phyloP scores from a whole-genome alignment of 495 filamentous ascomycete genomes.

The Parathielavia hyrcaniae region DNA sequence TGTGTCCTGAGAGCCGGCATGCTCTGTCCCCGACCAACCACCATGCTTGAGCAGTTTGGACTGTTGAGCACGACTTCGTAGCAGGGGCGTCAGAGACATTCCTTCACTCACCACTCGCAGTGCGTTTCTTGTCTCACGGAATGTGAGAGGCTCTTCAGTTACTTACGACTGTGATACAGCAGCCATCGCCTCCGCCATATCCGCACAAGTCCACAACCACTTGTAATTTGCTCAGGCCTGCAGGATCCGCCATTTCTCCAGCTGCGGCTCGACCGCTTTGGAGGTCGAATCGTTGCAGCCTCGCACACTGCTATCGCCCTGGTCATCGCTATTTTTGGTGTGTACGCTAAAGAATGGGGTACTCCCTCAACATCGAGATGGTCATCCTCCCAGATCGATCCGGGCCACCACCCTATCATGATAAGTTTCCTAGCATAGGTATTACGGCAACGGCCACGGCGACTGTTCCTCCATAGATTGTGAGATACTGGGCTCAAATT shows the following conservation, averaged over 20 bases:
- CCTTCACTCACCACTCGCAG: neutral
- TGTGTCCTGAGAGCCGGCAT: neutral
- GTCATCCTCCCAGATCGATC: neutral
- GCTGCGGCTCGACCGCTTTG: neutral
- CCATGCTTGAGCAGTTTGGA: neutral
- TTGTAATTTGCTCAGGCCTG: neutral
- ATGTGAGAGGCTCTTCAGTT: too few relatives aligned
- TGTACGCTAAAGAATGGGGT: neutral
- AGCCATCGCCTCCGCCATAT: neutral
- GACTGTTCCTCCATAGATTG: neutral
- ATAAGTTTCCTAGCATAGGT: neutral
- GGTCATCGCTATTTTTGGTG: neutral
- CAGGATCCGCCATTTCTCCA: neutral
- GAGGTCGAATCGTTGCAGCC: neutral
- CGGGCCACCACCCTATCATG: neutral
- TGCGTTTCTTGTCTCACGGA: neutral
- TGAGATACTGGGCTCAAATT: too few relatives aligned
- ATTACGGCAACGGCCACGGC: neutral
- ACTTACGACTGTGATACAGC: too few relatives aligned
- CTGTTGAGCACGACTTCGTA: too few relatives aligned
- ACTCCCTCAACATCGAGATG: neutral
- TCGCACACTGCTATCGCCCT: neutral
- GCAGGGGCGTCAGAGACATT: neutral
- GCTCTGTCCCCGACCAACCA: neutral
- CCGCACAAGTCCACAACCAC: neutral